phyloP scores from a whole-genome alignment of 345 rosid species.

The Kandelia obovata region DNA sequence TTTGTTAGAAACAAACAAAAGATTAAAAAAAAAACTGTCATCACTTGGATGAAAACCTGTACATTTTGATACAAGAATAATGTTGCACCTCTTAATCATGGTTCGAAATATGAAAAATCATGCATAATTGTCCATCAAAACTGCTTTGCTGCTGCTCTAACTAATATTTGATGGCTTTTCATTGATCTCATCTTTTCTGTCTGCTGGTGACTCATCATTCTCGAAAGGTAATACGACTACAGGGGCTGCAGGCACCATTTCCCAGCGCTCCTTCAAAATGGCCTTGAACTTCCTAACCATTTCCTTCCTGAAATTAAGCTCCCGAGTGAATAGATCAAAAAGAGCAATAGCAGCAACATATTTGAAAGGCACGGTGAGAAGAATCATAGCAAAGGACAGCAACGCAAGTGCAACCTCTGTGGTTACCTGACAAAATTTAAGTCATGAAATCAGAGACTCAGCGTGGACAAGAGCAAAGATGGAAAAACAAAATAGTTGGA shows the following conservation, averaged over 20 bases:
- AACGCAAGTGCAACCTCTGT: slow-evolving; percentile 71
- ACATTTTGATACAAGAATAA: background rate
- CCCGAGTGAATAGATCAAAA: slow-evolving; percentile 75
- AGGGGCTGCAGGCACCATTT: slow-evolving; percentile 75
- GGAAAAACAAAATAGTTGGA: background rate
- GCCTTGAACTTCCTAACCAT: slow-evolving; percentile 61
- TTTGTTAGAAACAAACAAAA: too few relatives aligned
- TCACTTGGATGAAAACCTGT: background rate
- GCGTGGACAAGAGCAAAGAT: background rate
- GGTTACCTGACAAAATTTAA: slow-evolving; percentile 50
- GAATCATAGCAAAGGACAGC: slow-evolving; percentile 53
- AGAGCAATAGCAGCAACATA: slow-evolving; percentile 61
- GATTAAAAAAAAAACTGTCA: too few relatives aligned
- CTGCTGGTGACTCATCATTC: slow-evolving; percentile 37
- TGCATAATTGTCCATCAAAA: too few relatives aligned
- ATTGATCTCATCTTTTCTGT: slow-evolving; percentile 32
- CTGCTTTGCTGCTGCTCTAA: slow-evolving; percentile 7
- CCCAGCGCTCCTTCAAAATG: slow-evolving; percentile 78
- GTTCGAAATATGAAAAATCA: too few relatives aligned
- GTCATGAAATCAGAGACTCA: background rate
- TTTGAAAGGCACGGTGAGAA: slow-evolving; percentile 77
- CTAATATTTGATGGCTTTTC: slow-evolving; percentile 31
- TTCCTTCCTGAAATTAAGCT: slow-evolving; percentile 76
- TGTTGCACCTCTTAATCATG: too few relatives aligned
- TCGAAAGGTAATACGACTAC: slow-evolving; percentile 73